Base-by-base conservation (phyloP, 306 rosid genomes). In the Cicer judaicum region DNA sequence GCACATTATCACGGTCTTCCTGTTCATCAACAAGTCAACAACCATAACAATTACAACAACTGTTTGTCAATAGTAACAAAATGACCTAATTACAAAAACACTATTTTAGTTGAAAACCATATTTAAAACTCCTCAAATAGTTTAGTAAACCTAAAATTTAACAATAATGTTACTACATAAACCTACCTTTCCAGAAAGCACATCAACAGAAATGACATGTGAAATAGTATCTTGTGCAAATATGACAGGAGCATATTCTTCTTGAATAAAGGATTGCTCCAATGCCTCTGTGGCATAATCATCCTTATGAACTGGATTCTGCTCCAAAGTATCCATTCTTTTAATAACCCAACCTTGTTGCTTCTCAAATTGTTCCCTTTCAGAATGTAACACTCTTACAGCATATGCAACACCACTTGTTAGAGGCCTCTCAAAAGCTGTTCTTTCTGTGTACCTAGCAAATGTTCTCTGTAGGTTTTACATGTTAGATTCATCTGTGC, bases 331-430 rank as follows among this genome's bases (percentile, higher is more conserved):
- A 75, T 93, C 94, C 98, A 94, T 88, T 83, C 89, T 94, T 85
- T 92, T 94, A 73, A 94, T 94, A 44, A 85, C 89, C 99, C 99
- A 94, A 10, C 97, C 99, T 70, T 94, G 99, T 69, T 92, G 97
- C 92, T 85, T 86, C 91, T 94, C 99, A 42, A 94, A 94, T 65
- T 84, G 96, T 69, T 92, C 97, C 85, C 94, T 90, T 73, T 94
- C 97, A 16, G 95, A 92, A 78, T 89, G 96, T 74, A 94, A 96
- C 82, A 94, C 99, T 83, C 97, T 87, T 44, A 92, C 97, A 48
- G 97, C 99, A 87, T 94, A 92, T 13, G 99, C 99, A 88, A 94
- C 99, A 12, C 99, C 99, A 81, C 98, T 89, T 10, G 97, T 94
- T 53, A 94, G 95, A 43, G 99, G 99, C 86, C 99, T 86, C 89